phyloP scores from a whole-genome alignment of 2,329 filamentous ascomycete genomes.

The Neonectria ditissima region DNA sequence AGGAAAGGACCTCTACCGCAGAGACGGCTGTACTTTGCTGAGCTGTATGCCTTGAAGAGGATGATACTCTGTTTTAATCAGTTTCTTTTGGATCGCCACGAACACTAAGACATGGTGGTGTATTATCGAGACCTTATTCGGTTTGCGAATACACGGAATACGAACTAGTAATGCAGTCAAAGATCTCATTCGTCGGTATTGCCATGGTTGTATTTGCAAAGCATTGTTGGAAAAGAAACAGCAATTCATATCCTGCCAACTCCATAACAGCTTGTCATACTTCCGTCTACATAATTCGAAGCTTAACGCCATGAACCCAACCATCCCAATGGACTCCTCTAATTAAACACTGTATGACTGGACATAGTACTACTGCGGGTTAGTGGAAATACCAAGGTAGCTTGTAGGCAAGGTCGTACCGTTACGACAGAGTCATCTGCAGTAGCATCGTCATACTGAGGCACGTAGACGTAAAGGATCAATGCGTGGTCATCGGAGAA shows the following conservation, averaged over 20 bases:
- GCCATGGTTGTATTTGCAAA: not conserved
- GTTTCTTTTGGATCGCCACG: conserved; percentile 33
- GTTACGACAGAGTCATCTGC: conserved; percentile 81
- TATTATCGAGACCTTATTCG: conserved; percentile 24
- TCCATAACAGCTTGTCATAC: conserved; percentile 1
- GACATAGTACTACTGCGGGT: conserved; percentile 55
- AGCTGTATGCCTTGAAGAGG: conserved; percentile 25
- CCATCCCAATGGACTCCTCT: not conserved
- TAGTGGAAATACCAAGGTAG: conserved; percentile 28
- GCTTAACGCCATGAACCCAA: conserved; percentile 29
- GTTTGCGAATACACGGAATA: conserved; percentile 17
- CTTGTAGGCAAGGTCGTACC: conserved; percentile 55
- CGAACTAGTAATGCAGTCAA: conserved; percentile 36
- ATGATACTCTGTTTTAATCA: conserved; percentile 33
- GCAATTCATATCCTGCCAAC: conserved; percentile 21
- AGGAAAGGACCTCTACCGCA: conserved; percentile 19
- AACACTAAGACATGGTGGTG: conserved; percentile 35
- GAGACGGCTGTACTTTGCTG: conserved; percentile 29
- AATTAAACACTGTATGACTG: conserved; percentile 55
- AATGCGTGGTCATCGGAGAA: conserved; percentile 84
- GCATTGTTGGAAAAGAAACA: conserved; percentile 4
- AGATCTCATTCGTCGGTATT: not conserved
- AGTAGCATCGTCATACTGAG: conserved; percentile 73
- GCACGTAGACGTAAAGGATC: conserved; percentile 85
- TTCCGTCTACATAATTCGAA: conserved; percentile 6